Conservation (phyloP, 352 stramenopile genomes). For the Pythium monospermum region DNA sequence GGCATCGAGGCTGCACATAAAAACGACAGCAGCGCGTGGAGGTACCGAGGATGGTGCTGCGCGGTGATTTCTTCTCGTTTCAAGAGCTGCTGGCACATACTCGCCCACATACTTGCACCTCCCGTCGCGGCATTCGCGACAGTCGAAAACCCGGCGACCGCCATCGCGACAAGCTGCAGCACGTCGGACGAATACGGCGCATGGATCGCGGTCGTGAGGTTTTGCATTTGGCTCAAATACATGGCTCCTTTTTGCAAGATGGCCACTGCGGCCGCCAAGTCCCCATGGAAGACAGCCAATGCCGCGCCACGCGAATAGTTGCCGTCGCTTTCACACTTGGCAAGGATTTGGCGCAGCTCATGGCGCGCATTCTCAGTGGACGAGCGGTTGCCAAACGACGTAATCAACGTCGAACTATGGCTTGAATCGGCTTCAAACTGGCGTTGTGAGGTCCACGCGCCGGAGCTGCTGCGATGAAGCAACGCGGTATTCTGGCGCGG, state of each 20-base stretch:
- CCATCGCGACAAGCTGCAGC: slow-evolving; percentile 87
- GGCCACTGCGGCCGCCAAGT: slow-evolving; percentile 58
- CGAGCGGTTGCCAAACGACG: slow-evolving; percentile 38
- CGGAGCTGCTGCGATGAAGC: slow-evolving; percentile 61
- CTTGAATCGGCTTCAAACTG: slow-evolving; percentile 49
- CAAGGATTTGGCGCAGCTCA: slow-evolving; percentile 55
- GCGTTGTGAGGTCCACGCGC: slow-evolving; percentile 56
- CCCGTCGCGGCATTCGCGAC: slow-evolving; percentile 18
- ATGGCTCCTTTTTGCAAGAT: slow-evolving; percentile 70
- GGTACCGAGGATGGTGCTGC: slow-evolving; percentile 57
- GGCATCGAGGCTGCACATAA: slow-evolving; percentile 36
- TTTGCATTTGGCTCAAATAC: slow-evolving; percentile 54
- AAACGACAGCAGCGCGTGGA: slow-evolving; percentile 80
- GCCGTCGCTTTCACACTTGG: slow-evolving; percentile 51
- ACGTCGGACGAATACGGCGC: slow-evolving; percentile 61
- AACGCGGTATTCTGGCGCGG: slow-evolving; percentile 14
- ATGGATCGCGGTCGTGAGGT: slow-evolving; percentile 21
- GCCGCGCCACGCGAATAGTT: slow-evolving; percentile 66
- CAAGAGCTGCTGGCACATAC: slow-evolving; percentile 75
- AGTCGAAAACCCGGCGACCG: slow-evolving; percentile 74
- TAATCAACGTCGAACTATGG: too few relatives aligned
- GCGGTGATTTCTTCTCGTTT: slow-evolving; percentile 70
- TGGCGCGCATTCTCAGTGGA: slow-evolving; percentile 45
- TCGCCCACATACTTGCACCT: slow-evolving; percentile 58
- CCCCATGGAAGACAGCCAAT: slow-evolving; percentile 81